These are phyloP conservation scores for Cyclocybe cylindracea DNA, from an alignment of 768 basidiomycete genomes.

Conservation along the genomic window DNA sequence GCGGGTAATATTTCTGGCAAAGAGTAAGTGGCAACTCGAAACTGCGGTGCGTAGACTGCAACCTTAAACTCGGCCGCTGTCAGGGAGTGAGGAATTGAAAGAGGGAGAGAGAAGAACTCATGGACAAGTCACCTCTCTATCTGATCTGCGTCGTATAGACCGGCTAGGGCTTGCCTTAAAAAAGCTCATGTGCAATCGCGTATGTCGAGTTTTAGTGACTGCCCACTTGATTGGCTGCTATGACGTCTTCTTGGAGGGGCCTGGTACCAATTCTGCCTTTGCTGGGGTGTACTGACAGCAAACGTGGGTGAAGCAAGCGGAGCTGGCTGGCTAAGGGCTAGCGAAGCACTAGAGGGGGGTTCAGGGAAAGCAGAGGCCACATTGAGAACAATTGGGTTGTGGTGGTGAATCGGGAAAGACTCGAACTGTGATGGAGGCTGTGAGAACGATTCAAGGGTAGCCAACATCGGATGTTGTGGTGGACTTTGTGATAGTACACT, in stretches of 20 bases:
- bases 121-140: too few species aligned
- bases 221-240: neutral
- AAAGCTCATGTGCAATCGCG: too few species aligned
- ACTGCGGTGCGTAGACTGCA: too few species aligned
- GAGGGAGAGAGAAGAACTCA: too few species aligned
- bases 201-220: slow-evolving; percentile 1
- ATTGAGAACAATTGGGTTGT: neutral
- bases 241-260: slow-evolving; percentile 10
- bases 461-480: neutral
- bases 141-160: too few species aligned
- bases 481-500: neutral
- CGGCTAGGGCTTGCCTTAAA: too few species aligned
- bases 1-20: too few species aligned
- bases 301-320: slow-evolving; percentile 16
- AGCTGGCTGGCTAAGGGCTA: slow-evolving; percentile 9
- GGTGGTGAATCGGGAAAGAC: slow-evolving; percentile 16
- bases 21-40: too few species aligned
- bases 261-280: slow-evolving; percentile 37
- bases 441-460: slow-evolving; percentile 10
- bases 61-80: too few species aligned
- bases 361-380: neutral
- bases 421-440: slow-evolving; percentile 23
- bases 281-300: slow-evolving; percentile 19
- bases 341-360: slow-evolving; percentile 6
- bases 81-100: too few species aligned